Base-by-base conservation (phyloP, 2,329 filamentous ascomycete species). In the Colletotrichum siamense region DNA sequence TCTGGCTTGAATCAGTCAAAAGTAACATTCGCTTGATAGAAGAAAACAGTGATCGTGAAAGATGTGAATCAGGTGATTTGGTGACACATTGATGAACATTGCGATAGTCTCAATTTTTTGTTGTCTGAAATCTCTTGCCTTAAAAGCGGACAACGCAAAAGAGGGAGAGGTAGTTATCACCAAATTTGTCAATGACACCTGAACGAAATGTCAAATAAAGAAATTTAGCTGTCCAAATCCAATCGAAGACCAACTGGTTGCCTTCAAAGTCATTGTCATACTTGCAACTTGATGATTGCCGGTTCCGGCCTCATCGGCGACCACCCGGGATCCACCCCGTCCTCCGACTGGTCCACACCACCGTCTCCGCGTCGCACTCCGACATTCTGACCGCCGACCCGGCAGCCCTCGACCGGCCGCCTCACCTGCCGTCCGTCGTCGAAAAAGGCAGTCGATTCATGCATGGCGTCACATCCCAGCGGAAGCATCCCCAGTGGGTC, bases 401-500 rank as follows among this genome's bases (percentile, higher is more conserved):
- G 6, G 9, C 62, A 22, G 30, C 15, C 16, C 18, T 44, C 16
- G 10, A n/a, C 22, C 30, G 30, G 22, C 28, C 16, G 28, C 12
- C 16, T 16, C 36, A 12, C 28, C 28, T n/a, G 4, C 12, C 13
- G 16, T 32, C 8, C 5, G 16, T 18, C 15, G 28, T 44, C 30
- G 8, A 18, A 39, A 64, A 12, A 13, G 34, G 13, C 28, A 34
- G 16, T 24, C 49, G 61, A 49, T 34, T 66, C 72, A 75, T 71
- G 72, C 72, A 70, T 36, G 59, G 24, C 26, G 49, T 61, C 28
- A 16, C 28, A 75, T 61, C 52, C 67, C 13, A 44, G 67, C 39
- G 36, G 55, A 55, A 30, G 36, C 63, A 62, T 30, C 13, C n/a
- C 6, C 22, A 28, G 72, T 71, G 72, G 72, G 52, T 75, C 72